These are phyloP conservation scores for Posidonia australis DNA, from an alignment of 106 monocot species.

Conservation along the genomic window DNA sequence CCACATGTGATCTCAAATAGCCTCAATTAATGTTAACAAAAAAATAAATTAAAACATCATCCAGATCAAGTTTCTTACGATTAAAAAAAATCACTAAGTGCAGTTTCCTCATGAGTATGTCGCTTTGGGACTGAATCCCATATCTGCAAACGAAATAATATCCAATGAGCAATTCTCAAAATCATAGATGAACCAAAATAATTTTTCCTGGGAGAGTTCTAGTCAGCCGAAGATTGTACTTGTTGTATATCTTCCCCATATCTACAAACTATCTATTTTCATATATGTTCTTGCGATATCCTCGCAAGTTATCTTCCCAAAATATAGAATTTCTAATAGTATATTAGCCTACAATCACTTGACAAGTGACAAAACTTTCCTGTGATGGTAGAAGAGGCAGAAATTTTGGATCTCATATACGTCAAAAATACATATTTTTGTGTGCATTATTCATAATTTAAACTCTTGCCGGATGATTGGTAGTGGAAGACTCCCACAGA, in stretches of 20 bases:
- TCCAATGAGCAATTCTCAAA: not conserved
- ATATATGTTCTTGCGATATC: no score
- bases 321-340: no score
- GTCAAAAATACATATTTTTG: no score
- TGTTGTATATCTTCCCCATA: conserved; percentile 98
- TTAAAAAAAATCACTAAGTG: conserved; percentile 94
- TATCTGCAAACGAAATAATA: conserved; percentile 41
- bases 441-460: no score
- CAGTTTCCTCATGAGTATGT: conserved; percentile 73
- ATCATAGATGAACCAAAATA: conserved; percentile 1
- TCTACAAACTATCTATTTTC: no score
- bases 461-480: no score
- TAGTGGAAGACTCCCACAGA: no score
- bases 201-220: not conserved
- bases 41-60: not conserved
- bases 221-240: conserved; percentile 19
- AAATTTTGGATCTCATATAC: no score
- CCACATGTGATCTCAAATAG: not conserved
- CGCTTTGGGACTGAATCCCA: conserved; percentile 93
- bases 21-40: not conserved
- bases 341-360: no score
- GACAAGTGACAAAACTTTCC: no score
- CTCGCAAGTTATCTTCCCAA: no score
- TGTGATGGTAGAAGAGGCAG: no score
- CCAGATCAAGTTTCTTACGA: conserved; percentile 34